phyloP scores from a whole-genome alignment of 441 rosid species.

The Erysimum cheiri region DNA sequence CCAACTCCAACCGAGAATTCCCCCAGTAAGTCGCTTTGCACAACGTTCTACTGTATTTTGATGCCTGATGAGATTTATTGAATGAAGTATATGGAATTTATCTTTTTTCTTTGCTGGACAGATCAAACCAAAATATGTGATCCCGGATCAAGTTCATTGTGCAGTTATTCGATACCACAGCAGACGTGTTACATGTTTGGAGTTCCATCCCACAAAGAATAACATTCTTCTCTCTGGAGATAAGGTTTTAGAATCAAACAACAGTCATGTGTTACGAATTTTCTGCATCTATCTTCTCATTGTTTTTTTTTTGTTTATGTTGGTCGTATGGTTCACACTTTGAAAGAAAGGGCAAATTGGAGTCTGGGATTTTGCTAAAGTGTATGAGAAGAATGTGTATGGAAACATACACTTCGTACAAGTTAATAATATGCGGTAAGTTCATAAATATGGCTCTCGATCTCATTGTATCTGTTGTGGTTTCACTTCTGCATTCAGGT shows the following conservation, averaged over 20 bases:
- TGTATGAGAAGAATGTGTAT: conserved; percentile 85
- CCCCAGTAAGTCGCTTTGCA: conserved; percentile 49
- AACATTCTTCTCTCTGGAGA: conserved; percentile 91
- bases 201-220: conserved; percentile 88
- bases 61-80: conserved; percentile 13
- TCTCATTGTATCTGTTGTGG: neutral
- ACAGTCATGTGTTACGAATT: neutral
- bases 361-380: conserved; percentile 87
- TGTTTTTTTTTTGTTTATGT: neutral
- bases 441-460: neutral
- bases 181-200: conserved; percentile 88
- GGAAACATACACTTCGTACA: conserved; percentile 80
- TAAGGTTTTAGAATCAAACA: conserved; percentile 55
- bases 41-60: neutral
- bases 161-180: conserved; percentile 93
- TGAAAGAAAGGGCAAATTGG: conserved; percentile 96
- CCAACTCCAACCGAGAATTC: conserved; percentile 63
- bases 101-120: conserved; percentile 35
- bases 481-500: neutral
- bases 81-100: neutral
- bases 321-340: conserved; percentile 29
- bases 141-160: conserved; percentile 84
- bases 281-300: conserved; percentile 18
- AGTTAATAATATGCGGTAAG: conserved; percentile 88
- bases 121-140: conserved; percentile 75